Conservation (phyloP, 2,329 filamentous ascomycete species). For the Pseudogymnoascus sp. region DNA sequence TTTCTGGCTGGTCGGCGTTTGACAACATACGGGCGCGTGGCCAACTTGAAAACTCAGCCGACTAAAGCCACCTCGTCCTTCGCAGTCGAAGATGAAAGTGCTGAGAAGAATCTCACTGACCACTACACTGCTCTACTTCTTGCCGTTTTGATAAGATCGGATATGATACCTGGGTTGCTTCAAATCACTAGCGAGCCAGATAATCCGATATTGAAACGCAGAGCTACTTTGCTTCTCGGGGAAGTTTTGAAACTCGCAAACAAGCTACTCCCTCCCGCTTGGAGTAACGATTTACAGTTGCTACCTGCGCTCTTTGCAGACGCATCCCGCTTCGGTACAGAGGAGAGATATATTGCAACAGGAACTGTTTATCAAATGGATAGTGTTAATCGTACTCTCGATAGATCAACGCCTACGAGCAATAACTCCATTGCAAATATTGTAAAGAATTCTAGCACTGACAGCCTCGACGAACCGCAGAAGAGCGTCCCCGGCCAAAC, state of each 20-base stretch:
- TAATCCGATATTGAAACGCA: slow-evolving; percentile 67
- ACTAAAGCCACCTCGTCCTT: slow-evolving; percentile 44
- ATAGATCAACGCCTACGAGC: slow-evolving; percentile 57
- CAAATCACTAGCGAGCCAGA: slow-evolving; percentile 62
- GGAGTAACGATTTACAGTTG: slow-evolving; percentile 79
- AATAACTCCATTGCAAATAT: slow-evolving; percentile 19
- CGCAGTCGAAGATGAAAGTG: slow-evolving; percentile 52
- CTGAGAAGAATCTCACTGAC: slow-evolving; percentile 78
- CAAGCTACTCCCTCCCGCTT: slow-evolving; percentile 70
- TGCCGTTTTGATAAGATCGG: slow-evolving; percentile 76
- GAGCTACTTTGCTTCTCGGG: slow-evolving; percentile 82
- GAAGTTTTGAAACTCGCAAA: slow-evolving; percentile 87
- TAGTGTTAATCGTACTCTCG: slow-evolving; percentile 88
- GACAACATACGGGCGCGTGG: slow-evolving; percentile 93
- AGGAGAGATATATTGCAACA: slow-evolving; percentile 72
- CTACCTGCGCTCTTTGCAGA: slow-evolving; percentile 77
- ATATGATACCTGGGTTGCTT: slow-evolving; percentile 56
- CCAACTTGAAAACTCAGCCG: slow-evolving; percentile 64
- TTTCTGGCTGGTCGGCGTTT: slow-evolving; percentile 87
- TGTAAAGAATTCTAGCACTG: slow-evolving; percentile 33
- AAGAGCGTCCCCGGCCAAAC: slow-evolving; percentile 44
- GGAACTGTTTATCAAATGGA: slow-evolving; percentile 96
- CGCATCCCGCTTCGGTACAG: slow-evolving; percentile 63
- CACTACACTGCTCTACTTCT: slow-evolving; percentile 89
- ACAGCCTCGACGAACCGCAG: slow-evolving; percentile 47